phyloP scores from a whole-genome alignment of 352 stramenopile genomes.

The Phytophthora vignae region DNA sequence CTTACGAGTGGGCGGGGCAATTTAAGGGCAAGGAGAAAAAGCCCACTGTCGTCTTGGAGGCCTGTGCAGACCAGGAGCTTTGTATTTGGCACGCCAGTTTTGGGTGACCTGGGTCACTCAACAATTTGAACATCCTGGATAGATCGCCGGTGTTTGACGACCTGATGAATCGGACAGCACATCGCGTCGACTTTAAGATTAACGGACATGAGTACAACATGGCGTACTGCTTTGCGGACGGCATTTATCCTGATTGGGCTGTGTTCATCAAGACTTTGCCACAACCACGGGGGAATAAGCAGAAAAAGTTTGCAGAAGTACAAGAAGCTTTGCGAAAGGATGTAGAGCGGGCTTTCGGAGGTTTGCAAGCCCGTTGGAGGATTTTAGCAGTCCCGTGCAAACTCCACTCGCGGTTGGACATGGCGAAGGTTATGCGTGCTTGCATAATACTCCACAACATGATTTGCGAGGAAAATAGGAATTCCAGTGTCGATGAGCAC shows the following conservation, averaged over 20 bases:
- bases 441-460: background rate
- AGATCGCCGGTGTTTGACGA: conserved; percentile 4
- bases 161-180: background rate
- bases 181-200: background rate
- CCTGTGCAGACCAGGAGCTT: conserved; percentile 7
- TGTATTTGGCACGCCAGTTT: conserved; percentile 20
- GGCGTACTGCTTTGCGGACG: background rate
- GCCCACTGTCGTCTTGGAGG: conserved; percentile 6
- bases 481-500: background rate
- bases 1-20: conserved; percentile 1
- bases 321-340: conserved; percentile 5
- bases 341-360: conserved; percentile 6
- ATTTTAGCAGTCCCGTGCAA: conserved; percentile 8
- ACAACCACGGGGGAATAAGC: background rate
- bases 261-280: background rate
- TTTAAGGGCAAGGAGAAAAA: conserved; percentile 12
- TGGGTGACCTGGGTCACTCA: conserved; percentile 6
- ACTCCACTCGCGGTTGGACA: conserved; percentile 3
- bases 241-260: background rate
- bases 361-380: conserved; percentile 1
- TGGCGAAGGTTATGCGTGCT: background rate
- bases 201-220: conserved; percentile 4
- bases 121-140: conserved; percentile 9
- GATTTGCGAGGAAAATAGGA: background rate
- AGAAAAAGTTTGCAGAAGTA: background rate